phyloP scores from a whole-genome alignment of 192 early-diverging fungal species.

The Coemansia sp. region DNA sequence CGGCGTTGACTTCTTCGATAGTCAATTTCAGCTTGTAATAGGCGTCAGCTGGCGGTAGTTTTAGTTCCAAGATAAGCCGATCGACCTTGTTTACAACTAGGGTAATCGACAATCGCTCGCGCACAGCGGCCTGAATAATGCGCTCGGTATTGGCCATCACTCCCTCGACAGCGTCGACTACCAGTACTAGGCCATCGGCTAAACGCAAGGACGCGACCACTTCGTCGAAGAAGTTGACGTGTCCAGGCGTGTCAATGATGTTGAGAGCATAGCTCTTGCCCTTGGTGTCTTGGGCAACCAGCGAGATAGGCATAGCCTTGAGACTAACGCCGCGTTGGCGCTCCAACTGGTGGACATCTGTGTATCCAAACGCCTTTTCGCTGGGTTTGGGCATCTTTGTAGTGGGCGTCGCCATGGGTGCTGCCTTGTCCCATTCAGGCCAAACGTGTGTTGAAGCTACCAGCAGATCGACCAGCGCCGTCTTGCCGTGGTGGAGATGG shows the following conservation, averaged over 20 bases:
- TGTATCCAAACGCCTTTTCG: conserved; percentile 52
- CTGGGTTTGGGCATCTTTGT: conserved; percentile 37
- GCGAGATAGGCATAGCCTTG: conserved; percentile 91
- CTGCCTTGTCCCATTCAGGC: conserved; percentile 52
- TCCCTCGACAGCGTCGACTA: conserved; percentile 97
- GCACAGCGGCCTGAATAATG: conserved; percentile 77
- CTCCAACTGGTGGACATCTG: conserved; percentile 92
- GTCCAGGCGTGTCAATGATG: conserved; percentile 93
- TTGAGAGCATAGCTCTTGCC: conserved; percentile 90
- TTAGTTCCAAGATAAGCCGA: conserved; percentile 95
- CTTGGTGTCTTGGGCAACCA: conserved; percentile 85
- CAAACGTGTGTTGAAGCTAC: conserved; percentile 84
- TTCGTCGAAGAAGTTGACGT: conserved; percentile 95
- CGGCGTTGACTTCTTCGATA: conserved; percentile 92
- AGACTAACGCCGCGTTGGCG: conserved; percentile 86
- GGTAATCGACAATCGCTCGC: conserved; percentile 76
- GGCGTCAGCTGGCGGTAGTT: conserved; percentile 93
- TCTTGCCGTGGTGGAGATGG: conserved; percentile 98
- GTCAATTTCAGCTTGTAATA: conserved; percentile 96
- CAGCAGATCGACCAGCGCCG: conserved; percentile 90
- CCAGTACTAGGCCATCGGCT: conserved; percentile 85
- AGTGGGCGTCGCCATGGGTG: conserved; percentile 38
- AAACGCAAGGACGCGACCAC: conserved; percentile 82
- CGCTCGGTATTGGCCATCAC: conserved; percentile 95
- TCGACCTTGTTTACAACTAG: conserved; percentile 98